phyloP scores from a whole-genome alignment of 352 stramenopile species.

The Thalassiosira allenii region DNA sequence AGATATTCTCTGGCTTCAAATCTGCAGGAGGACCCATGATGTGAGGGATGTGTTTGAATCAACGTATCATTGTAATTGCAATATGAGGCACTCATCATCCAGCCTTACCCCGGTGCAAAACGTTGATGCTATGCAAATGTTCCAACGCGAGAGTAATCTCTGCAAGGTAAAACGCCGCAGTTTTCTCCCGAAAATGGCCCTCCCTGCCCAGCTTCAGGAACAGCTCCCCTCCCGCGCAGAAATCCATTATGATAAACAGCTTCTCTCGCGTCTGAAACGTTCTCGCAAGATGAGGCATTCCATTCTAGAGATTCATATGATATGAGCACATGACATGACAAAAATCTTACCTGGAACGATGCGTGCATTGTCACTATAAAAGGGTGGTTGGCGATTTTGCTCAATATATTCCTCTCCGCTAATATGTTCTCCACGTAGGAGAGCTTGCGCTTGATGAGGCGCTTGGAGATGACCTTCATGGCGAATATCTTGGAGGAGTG shows the following conservation, averaged over 20 bases:
- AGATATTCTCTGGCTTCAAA: constrained; percentile 97
- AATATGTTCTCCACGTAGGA: constrained; percentile 93
- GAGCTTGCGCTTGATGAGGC: constrained; percentile 92
- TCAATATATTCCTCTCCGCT: constrained; percentile 97
- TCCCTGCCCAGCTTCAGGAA: constrained; percentile 93
- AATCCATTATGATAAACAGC: constrained; percentile 99
- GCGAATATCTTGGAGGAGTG: constrained; percentile 92
- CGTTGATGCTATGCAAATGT: constrained; percentile 94
- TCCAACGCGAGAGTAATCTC: constrained; percentile 98
- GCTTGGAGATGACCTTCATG: constrained; percentile 99
- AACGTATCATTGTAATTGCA: no score
- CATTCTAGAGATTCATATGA: no score
- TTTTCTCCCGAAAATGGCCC: constrained; percentile 92
- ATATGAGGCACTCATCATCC: no score
- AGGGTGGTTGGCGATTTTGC: constrained; percentile 94
- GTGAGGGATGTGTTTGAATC: no score
- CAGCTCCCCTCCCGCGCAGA: constrained; percentile 96
- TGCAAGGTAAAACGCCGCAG: constrained; percentile 95
- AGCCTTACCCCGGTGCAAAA: constrained; percentile 90
- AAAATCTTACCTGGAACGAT: no score
- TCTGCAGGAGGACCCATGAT: no score
- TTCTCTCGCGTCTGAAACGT: constrained; percentile 95
- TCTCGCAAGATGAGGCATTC: no score
- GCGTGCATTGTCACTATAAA: constrained; percentile 96
- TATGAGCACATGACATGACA: no score